Percentiles rank a stretch among this genome's conserved stretches.
Conservation (phyloP, 208 protist genomes). For the Borovskyia barvae region DNA sequence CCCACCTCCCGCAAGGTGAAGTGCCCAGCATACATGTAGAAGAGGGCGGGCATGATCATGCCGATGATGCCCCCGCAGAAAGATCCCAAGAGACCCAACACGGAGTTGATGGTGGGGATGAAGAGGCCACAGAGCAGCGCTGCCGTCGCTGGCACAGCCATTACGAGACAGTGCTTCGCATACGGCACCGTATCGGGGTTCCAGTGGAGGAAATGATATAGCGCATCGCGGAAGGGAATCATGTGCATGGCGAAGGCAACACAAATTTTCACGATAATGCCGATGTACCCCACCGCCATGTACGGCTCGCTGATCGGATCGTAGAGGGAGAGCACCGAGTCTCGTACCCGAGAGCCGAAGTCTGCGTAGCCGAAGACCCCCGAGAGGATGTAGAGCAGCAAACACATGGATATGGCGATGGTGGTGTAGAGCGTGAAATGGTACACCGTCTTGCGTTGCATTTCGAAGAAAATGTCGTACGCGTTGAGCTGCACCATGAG, state of each 20-base stretch:
- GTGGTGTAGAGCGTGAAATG: conserved; percentile 34
- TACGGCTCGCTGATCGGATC: conserved; percentile 46
- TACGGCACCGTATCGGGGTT: conserved; percentile 23
- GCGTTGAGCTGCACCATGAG: conserved; percentile 38
- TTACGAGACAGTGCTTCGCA: conserved; percentile 30
- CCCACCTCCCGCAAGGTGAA: conserved; percentile 32
- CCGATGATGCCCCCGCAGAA: conserved; percentile 60
- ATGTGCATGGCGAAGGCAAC: conserved; percentile 54
- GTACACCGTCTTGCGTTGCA: conserved; percentile 36
- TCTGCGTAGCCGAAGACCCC: conserved; percentile 69
- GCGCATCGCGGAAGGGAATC: conserved; percentile 46
- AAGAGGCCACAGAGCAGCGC: conserved; percentile 35
- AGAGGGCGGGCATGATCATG: conserved; percentile 55
- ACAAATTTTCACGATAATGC: conserved; percentile 63
- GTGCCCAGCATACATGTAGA: conserved; percentile 62
- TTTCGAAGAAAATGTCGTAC: conserved; percentile 56
- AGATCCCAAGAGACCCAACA: conserved; percentile 44
- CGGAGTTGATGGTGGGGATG: conserved; percentile 38
- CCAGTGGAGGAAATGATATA: conserved; percentile 44
- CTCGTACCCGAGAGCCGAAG: conserved; percentile 38
- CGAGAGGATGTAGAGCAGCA: conserved; percentile 48
- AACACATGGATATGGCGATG: conserved; percentile 37
- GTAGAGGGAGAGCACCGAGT: conserved; percentile 45
- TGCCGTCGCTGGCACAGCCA: conserved; percentile 15
- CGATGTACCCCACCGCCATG: conserved; percentile 60